phyloP scores from a whole-genome alignment of 148 eudicot genomes.

The Rhododendron ovatum region DNA sequence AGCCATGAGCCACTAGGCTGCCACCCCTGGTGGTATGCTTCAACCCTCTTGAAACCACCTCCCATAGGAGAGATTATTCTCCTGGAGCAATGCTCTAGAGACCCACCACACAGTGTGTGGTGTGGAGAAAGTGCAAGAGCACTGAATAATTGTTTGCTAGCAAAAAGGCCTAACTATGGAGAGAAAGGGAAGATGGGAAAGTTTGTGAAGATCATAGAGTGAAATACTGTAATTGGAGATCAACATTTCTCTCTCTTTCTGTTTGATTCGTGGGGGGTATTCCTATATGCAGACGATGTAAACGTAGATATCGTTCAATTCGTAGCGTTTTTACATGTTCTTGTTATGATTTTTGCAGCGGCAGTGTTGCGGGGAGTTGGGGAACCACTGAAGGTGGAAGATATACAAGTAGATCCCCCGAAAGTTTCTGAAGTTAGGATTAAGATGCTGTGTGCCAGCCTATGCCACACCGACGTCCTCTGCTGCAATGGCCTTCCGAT shows the following conservation, averaged over 20 bases:
- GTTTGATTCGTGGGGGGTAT: neutral
- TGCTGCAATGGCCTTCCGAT: conserved; percentile 26
- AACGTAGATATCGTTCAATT: neutral
- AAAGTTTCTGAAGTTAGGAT: conserved; percentile 33
- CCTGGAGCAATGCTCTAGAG: too few species aligned
- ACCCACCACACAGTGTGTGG: too few species aligned
- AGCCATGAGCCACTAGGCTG: too few species aligned
- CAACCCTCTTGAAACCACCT: too few species aligned
- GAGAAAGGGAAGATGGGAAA: neutral
- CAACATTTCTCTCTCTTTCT: neutral
- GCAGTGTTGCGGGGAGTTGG: conserved; percentile 26
- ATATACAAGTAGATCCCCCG: conserved; percentile 48
- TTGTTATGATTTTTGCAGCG: conserved; percentile 13
- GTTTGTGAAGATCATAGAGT: neutral
- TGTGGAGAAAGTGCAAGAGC: too few species aligned
- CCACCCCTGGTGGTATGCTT: too few species aligned
- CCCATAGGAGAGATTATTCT: too few species aligned
- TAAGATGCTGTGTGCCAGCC: conserved; percentile 41
- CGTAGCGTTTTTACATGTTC: neutral
- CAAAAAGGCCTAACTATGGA: neutral
- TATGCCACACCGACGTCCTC: conserved; percentile 48
- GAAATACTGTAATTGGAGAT: neutral
- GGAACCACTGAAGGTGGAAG: conserved; percentile 30
- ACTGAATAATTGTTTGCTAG: too few species aligned
- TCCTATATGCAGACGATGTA: neutral